These are phyloP conservation scores for Pontederia paniculata DNA, from an alignment of 176 grass and related monocot genomes.

Conservation along the genomic window DNA sequence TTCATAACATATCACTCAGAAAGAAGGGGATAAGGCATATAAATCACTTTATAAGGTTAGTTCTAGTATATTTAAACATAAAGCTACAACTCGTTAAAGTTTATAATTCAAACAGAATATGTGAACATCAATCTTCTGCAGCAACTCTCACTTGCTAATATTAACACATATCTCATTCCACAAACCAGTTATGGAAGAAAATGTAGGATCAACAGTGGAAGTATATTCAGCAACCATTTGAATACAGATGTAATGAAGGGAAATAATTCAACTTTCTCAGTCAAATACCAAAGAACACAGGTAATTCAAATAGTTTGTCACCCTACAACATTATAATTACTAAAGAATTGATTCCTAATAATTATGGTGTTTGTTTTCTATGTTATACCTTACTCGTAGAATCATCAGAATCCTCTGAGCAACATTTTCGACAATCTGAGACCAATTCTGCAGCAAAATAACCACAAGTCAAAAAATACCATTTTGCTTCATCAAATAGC, in stretches of 20 bases:
- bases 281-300: conserved; percentile 9
- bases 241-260: not conserved
- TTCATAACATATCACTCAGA: no score
- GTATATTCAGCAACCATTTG: not conserved
- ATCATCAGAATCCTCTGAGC: conserved; percentile 95
- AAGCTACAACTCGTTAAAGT: no score
- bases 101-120: no score
- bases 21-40: no score
- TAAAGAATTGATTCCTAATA: not conserved
- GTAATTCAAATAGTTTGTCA: conserved; percentile 1
- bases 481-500: not conserved
- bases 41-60: no score
- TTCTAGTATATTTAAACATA: no score
- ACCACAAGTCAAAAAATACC: not conserved
- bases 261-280: not conserved
- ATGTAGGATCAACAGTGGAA: no score
- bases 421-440: conserved; percentile 79
- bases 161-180: no score
- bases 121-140: no score
- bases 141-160: no score
- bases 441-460: conserved; percentile 56
- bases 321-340: not conserved
- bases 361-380: not conserved
- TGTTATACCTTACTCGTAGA: conserved; percentile 72
- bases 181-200: no score